Evolutionary conservation across 164 flowering plant species (phyloP).

Genomic region (Kingdonia uniflora): DNA sequence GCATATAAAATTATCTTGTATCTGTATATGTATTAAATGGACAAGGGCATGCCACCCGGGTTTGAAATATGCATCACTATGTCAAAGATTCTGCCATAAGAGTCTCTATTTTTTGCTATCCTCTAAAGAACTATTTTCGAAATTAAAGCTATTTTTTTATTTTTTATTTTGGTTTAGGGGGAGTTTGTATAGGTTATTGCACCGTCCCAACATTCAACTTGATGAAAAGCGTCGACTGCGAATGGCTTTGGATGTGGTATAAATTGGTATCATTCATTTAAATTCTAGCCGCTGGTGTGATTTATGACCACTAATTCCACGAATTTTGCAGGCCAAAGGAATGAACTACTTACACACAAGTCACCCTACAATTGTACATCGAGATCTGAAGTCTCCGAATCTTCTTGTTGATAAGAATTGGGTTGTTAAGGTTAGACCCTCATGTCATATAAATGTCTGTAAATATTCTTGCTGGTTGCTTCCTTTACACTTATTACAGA

Average conservation of each 20-base stretch:
- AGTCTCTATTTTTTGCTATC: too few relatives aligned
- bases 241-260: conserved; percentile 93
- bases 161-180: conserved; percentile 37
- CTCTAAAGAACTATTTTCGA: too few relatives aligned
- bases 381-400: conserved; percentile 95
- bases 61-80: too few relatives aligned
- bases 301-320: conserved; percentile 5
- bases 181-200: conserved; percentile 83
- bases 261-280: conserved; percentile 7
- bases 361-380: conserved; percentile 80
- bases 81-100: too few relatives aligned
- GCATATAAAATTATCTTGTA: too few relatives aligned
- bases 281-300: not conserved
- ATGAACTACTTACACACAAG: conserved; percentile 94
- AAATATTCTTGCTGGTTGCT: too few relatives aligned
- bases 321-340: conserved; percentile 69
- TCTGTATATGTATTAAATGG: too few relatives aligned
- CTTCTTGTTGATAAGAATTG: conserved; percentile 97
- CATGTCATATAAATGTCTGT: not conserved
- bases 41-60: too few relatives aligned
- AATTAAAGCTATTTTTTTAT: too few relatives aligned
- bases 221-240: conserved; percentile 76
- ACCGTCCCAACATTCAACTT: conserved; percentile 79
- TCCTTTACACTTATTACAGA: too few relatives aligned
- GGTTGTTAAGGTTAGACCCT: conserved; percentile 75